phyloP scores from a whole-genome alignment of 2,329 filamentous ascomycete species.

The Gaeumannomyces sp. region DNA sequence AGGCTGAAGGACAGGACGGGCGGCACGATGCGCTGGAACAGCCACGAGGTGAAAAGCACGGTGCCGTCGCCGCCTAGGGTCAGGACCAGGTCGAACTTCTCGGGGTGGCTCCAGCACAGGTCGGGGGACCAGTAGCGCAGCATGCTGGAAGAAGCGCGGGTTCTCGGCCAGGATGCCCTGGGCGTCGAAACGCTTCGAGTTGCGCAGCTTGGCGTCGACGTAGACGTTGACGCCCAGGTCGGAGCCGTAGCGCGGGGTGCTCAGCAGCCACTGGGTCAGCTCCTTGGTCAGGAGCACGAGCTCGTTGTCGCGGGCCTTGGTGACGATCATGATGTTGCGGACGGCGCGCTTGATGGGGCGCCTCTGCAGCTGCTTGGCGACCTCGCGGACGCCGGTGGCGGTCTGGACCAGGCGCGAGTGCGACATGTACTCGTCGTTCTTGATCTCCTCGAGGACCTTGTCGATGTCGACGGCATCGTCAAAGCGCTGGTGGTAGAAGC shows the following conservation, averaged over 20 bases:
- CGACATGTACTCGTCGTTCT: conserved; percentile 80
- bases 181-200: conserved; percentile 82
- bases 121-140: conserved; percentile 95
- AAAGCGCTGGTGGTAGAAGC: conserved; percentile 96
- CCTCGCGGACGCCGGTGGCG: conserved; percentile 88
- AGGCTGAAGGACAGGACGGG: conserved; percentile 80
- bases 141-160: conserved; percentile 71
- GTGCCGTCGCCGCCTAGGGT: conserved; percentile 84
- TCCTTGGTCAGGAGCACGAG: conserved; percentile 85
- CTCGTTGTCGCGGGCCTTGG: conserved; percentile 92
- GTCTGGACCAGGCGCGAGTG: conserved; percentile 94
- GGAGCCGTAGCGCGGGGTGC: conserved; percentile 81
- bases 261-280: conserved; percentile 79
- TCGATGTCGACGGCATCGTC: conserved; percentile 94
- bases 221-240: conserved; percentile 94
- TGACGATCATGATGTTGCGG: conserved; percentile 95
- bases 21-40: conserved; percentile 85
- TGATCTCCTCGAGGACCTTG: conserved; percentile 90
- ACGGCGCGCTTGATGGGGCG: conserved; percentile 89
- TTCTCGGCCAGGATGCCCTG: conserved; percentile 66
- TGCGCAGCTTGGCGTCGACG: conserved; percentile 89
- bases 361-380: conserved; percentile 89
- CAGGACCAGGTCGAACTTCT: conserved; percentile 91
- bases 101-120: conserved; percentile 86
- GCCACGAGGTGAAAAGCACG: conserved; percentile 81